phyloP scores from a whole-genome alignment of 352 stramenopile genomes.

The Thalassiosira livingstoniorum region DNA sequence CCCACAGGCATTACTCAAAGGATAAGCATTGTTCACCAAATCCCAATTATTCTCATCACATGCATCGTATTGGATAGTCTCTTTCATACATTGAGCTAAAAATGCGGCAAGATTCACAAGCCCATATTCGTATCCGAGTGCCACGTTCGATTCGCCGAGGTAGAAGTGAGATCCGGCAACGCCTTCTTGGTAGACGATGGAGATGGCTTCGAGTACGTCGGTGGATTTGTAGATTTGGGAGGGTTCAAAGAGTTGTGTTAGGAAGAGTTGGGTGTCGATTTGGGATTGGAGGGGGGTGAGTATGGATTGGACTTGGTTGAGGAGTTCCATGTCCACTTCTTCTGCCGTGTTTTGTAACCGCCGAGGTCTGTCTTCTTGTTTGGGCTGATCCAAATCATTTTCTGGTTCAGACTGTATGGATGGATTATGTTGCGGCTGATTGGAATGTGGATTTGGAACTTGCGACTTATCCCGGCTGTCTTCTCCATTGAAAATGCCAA shows the following conservation, averaged over 20 bases:
- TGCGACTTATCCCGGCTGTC: too few relatives aligned
- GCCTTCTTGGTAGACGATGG: not conserved
- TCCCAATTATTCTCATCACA: conserved; percentile 60
- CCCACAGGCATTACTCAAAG: conserved; percentile 52
- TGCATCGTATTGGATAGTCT: conserved; percentile 56
- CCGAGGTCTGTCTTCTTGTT: too few relatives aligned
- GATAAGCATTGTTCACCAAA: conserved; percentile 48
- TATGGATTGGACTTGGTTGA: conserved; percentile 16
- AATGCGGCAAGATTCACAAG: conserved; percentile 18
- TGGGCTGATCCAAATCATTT: too few relatives aligned
- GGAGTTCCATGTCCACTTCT: not conserved
- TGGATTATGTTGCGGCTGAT: too few relatives aligned
- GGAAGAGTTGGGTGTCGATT: conserved; percentile 16
- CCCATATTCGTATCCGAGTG: not conserved
- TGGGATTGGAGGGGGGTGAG: not conserved
- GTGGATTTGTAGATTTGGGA: conserved; percentile 21
- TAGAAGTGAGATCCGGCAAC: not conserved
- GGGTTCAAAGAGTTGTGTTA: conserved; percentile 16
- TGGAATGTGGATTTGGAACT: too few relatives aligned
- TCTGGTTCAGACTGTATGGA: too few relatives aligned
- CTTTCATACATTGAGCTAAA: conserved; percentile 55
- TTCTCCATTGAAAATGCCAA: too few relatives aligned
- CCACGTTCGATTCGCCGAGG: not conserved
- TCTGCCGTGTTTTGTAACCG: too few relatives aligned
- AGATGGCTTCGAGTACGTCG: not conserved